Evolutionary conservation across 139 green algal genomes (phyloP).

Genomic region (Zygnema cylindricum): DNA sequence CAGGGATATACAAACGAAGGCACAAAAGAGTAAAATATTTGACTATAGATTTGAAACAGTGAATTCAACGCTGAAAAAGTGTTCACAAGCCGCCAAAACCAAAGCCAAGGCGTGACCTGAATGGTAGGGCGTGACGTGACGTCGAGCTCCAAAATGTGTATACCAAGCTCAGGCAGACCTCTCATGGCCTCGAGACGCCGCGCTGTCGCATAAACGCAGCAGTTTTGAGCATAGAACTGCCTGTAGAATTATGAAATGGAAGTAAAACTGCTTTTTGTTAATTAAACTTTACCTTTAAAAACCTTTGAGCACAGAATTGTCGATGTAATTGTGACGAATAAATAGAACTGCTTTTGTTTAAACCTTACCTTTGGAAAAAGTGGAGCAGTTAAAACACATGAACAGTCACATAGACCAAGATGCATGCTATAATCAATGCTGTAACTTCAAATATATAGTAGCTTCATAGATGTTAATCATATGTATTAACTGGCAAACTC

Average conservation of each 20-base stretch:
- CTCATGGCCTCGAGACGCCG: slow-evolving; percentile 8
- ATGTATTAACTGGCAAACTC: no score
- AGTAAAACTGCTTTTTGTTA: not conserved
- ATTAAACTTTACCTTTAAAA: not conserved
- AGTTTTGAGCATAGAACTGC: not conserved
- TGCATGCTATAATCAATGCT: no score
- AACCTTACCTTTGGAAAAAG: not conserved
- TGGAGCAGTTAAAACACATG: no score
- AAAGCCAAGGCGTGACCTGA: no score
- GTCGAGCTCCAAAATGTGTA: slow-evolving; percentile 8
- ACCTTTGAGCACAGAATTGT: not conserved
- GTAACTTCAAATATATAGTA: no score
- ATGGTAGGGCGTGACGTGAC: slow-evolving; percentile 15
- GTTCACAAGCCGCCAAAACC: no score
- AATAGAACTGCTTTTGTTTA: not conserved
- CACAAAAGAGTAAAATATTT: no score
- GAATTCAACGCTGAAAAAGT: no score
- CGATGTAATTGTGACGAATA: not conserved
- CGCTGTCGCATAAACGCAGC: slow-evolving; percentile 39
- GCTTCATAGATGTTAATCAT: no score
- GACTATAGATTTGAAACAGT: no score
- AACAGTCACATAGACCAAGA: no score
- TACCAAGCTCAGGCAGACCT: slow-evolving; percentile 3
- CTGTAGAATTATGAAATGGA: not conserved
- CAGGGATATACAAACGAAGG: no score